phyloP scores from a whole-genome alignment of 2,329 filamentous ascomycete species.

The Fusarium sp. region DNA sequence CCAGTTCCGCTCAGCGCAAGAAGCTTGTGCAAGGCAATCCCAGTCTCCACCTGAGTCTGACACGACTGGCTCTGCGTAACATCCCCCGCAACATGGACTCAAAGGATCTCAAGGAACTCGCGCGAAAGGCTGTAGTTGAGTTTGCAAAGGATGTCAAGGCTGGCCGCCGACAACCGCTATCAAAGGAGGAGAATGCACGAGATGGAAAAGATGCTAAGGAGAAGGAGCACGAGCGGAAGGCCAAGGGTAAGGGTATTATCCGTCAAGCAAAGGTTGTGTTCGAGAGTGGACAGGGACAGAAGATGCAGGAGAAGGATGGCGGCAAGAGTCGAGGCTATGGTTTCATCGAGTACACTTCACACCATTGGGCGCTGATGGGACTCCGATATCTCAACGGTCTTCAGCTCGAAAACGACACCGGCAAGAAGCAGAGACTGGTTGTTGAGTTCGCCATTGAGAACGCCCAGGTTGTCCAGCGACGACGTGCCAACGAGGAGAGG shows the following conservation, averaged over 20 bases:
- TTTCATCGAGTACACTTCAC: constrained; percentile 96
- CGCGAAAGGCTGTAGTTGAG: constrained; percentile 91
- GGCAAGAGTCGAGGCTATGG: constrained; percentile 94
- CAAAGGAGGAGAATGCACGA: constrained; percentile 88
- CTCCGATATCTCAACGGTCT: constrained; percentile 93
- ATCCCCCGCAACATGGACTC: constrained; percentile 86
- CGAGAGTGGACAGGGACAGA: constrained; percentile 87
- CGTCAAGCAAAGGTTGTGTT: constrained; percentile 96
- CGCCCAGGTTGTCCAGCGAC: constrained; percentile 90
- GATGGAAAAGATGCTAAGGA: constrained; percentile 85
- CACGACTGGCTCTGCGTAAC: constrained; percentile 91
- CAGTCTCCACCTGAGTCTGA: constrained; percentile 88
- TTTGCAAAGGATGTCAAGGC: constrained; percentile 92
- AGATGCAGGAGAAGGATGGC: constrained; percentile 82
- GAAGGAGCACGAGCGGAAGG: constrained; percentile 83
- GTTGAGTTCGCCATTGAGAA: constrained; percentile 99
- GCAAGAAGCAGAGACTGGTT: constrained; percentile 90
- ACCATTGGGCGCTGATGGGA: constrained; percentile 95
- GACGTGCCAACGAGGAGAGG: constrained; percentile 61
- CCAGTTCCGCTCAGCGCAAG: constrained; percentile 89
- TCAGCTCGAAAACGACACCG: constrained; percentile 70
- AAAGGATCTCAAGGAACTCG: constrained; percentile 92
- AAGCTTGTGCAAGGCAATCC: constrained; percentile 93
- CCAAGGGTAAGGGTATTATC: constrained; percentile 88
- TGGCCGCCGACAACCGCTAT: constrained; percentile 81